Evolutionary conservation across 306 rosid genomes (phyloP), one percentile per base, ranked within the genome.

Genomic region (Sophora flavescens): DNA sequence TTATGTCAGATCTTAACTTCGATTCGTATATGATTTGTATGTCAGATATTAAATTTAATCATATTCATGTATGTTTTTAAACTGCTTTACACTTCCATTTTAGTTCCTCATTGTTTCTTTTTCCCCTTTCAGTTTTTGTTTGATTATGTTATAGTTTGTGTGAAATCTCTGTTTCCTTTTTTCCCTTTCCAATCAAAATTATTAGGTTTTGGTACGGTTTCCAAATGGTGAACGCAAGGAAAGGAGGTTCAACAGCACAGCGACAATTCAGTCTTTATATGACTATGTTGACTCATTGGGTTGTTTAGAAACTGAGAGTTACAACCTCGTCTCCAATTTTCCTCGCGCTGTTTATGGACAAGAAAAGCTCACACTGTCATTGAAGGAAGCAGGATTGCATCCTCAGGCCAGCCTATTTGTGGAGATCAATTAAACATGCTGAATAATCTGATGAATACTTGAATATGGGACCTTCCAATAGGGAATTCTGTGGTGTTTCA

Each of bases 381-480:
- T 96, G 92, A 88, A 89, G 83, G 99, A 96, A 80, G 96, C 97
- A 10, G 97, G 98, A 63, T 87, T 96, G 84, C 98, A 96, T 85
- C 99, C 99, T 80, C 88, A 85, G 84, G 88, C 86, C 64, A 85
- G 88, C 70, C 67, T 85, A 39, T 85, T 85, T 75, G 86, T 85
- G 72, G 88, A 85, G 82, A 47, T 75, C 63, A 44, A 12, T 78
- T 85, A 42, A 63, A 69, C 78, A 58, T 22, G 85, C 73, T 61
- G 4, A 77, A 35, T 72, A 28, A 36, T 59, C 59, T 66, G 65
- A 28, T 3, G 83, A 71, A 32, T 45, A 57, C 59, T 17, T 76
- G 60, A 72, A 77, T 75, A 78, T 45, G 67, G 61, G 68, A 53
- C 75, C 53, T 73, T 66, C 59, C 75, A 60, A 64, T 78, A 77